A percentile compares a stretch with the other conserved stretches of the same genome.
Conservation (phyloP, 2,329 filamentous ascomycete species). For the Neofusicoccum sp. region DNA sequence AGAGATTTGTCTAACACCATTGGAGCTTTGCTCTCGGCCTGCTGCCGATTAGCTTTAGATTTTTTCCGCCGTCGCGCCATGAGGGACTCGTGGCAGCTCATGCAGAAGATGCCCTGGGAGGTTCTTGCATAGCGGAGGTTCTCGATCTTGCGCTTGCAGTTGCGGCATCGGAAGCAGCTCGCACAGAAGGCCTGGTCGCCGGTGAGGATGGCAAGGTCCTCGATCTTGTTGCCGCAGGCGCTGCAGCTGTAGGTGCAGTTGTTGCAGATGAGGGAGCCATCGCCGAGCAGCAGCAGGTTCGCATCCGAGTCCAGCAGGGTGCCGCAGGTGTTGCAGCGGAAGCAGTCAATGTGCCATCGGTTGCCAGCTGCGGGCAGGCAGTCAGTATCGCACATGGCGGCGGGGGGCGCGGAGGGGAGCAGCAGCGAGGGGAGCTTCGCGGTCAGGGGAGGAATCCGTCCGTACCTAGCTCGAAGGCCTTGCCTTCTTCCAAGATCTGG, state of each 20-base stretch:
- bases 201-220: constrained; percentile 94
- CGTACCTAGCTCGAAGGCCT: constrained; percentile 92
- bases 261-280: constrained; percentile 97
- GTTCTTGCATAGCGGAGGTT: constrained; percentile 96
- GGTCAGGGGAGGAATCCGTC: constrained; percentile 30
- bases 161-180: constrained; percentile 93
- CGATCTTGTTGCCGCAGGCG: constrained; percentile 95
- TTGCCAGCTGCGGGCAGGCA: constrained; percentile 67
- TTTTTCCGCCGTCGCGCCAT: constrained; percentile 92
- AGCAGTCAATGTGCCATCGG: constrained; percentile 98
- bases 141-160: constrained; percentile 98
- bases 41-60: constrained; percentile 54
- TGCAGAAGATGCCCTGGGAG: constrained; percentile 98
- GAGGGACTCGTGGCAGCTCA: constrained; percentile 95
- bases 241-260: constrained; percentile 99
- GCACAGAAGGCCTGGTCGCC: constrained; percentile 98
- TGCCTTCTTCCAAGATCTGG: constrained; percentile 96
- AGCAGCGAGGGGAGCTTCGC: neutral
- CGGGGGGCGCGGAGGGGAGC: neutral
- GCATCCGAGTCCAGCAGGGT: constrained; percentile 97
- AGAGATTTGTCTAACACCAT: constrained; percentile 87
- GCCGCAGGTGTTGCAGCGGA: constrained; percentile 92
- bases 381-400: constrained; percentile 14
- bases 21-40: constrained; percentile 41
- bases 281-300: constrained; percentile 92